Percentiles rank a stretch among this genome's conserved stretches.
These are phyloP conservation scores for Cladosporium sp. DNA, from an alignment of 2,329 filamentous ascomycete species.

Conservation along the genomic window DNA sequence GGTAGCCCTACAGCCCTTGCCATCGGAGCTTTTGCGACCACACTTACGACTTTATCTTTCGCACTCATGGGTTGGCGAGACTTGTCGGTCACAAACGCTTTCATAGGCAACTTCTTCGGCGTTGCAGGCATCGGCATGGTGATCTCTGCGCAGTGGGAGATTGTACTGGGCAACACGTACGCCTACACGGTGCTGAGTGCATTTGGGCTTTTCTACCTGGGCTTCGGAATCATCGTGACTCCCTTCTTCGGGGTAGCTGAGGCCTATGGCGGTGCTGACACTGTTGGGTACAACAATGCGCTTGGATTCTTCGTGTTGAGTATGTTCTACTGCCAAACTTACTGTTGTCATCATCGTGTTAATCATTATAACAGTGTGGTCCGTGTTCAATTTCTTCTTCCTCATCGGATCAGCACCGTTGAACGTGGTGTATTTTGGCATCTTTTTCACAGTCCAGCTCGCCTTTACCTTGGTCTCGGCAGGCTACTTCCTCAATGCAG, in stretches of 20 bases:
- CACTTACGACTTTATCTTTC: constrained; percentile 56
- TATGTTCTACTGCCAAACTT: constrained; percentile 30
- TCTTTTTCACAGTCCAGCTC: constrained; percentile 53
- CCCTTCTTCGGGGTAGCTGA: constrained; percentile 50
- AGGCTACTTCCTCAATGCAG: constrained; percentile 50
- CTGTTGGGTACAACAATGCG: constrained; percentile 51
- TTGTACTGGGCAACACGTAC: constrained; percentile 54
- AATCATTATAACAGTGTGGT: constrained; percentile 43
- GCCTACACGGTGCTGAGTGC: constrained; percentile 57
- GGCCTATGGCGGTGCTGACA: constrained; percentile 47
- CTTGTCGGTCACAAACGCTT: constrained; percentile 54
- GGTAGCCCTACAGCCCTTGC: constrained; percentile 49
- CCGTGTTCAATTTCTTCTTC: constrained; percentile 51
- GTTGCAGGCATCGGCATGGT: constrained; percentile 55
- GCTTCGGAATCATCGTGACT: constrained; percentile 52
- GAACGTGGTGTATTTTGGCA: constrained; percentile 52
- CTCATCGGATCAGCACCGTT: constrained; percentile 49
- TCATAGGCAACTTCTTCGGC: constrained; percentile 59
- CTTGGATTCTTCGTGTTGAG: constrained; percentile 53
- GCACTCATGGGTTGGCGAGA: constrained; percentile 59
- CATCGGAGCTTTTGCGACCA: constrained; percentile 58
- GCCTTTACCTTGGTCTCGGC: constrained; percentile 48
- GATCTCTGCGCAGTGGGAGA: constrained; percentile 59
- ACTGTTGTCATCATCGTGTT: not conserved
- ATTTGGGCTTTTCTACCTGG: constrained; percentile 58